A percentile compares a stretch with the other conserved stretches of the same genome.
These are phyloP conservation scores for Aspergillus hancockii DNA, from an alignment of 495 filamentous ascomycete genomes.

Conservation along the genomic window DNA sequence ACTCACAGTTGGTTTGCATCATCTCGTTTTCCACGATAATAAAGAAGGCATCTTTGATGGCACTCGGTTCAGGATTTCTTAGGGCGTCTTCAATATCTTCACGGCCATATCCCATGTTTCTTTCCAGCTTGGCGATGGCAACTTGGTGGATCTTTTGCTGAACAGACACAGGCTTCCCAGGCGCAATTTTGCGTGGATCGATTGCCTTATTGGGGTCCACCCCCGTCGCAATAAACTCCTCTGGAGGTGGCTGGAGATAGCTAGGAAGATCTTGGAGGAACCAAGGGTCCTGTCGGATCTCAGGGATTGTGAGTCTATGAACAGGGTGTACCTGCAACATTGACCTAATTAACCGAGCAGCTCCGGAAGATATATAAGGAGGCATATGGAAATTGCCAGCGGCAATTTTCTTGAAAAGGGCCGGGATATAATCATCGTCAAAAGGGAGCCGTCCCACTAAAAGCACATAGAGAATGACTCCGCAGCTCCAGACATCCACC, in stretches of 20 bases:
- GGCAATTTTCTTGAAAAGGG: slow-evolving; percentile 85
- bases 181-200: slow-evolving; percentile 73
- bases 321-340: slow-evolving; percentile 97
- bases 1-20: slow-evolving; percentile 88
- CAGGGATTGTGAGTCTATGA: slow-evolving; percentile 86
- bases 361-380: slow-evolving; percentile 81
- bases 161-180: slow-evolving; percentile 71
- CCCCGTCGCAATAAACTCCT: slow-evolving; percentile 92
- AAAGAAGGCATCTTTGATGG: slow-evolving; percentile 98
- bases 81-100: slow-evolving; percentile 94
- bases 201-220: slow-evolving; percentile 89
- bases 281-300: slow-evolving; percentile 94
- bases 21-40: slow-evolving; percentile 97
- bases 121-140: slow-evolving; percentile 91
- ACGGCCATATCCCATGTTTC: slow-evolving; percentile 95
- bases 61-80: slow-evolving; percentile 86
- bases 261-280: slow-evolving; percentile 81
- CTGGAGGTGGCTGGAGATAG: slow-evolving; percentile 85
- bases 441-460: slow-evolving; percentile 91
- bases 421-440: slow-evolving; percentile 93
- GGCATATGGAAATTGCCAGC: slow-evolving; percentile 88
- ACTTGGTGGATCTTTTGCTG: slow-evolving; percentile 88
- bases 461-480: slow-evolving; percentile 95
- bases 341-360: slow-evolving; percentile 79
- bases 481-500: slow-evolving; percentile 99